Conservation (phyloP, 805 yeast genomes). For the Isabelozyma pseudorhagii region DNA sequence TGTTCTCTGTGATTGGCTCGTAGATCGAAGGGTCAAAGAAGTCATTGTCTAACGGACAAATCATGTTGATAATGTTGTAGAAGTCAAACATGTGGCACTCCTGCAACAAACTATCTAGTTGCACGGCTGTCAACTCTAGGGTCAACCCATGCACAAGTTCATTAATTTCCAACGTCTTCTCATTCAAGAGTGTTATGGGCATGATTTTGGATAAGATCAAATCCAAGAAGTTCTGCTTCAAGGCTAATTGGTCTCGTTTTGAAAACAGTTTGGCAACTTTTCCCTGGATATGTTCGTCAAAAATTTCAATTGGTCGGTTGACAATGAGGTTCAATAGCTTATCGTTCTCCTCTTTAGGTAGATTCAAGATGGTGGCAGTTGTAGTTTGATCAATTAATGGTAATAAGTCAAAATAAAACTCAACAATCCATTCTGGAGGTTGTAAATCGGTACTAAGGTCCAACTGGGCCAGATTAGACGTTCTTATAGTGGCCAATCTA, state of each 20-base stretch:
- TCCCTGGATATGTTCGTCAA: constrained; percentile 28
- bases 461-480: constrained; percentile 37
- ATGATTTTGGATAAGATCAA: constrained; percentile 52
- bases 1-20: constrained; percentile 61
- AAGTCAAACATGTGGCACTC: constrained; percentile 57
- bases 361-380: constrained; percentile 39
- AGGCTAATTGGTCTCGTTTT: constrained; percentile 38
- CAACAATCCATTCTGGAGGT: constrained; percentile 81
- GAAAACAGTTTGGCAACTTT: constrained; percentile 19
- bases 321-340: constrained; percentile 41
- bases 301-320: constrained; percentile 43
- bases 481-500: constrained; percentile 27
- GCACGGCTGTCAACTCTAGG: constrained; percentile 39
- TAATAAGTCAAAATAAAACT: constrained; percentile 59
- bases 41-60: constrained; percentile 62
- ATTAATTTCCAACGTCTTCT: constrained; percentile 33
- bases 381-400: constrained; percentile 48
- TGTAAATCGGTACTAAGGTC: constrained; percentile 54
- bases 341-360: constrained; percentile 31
- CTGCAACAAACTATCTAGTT: constrained; percentile 45
- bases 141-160: constrained; percentile 32
- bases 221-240: constrained; percentile 60
- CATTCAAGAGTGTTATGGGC: constrained; percentile 38
- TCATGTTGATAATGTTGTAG: constrained; percentile 65
- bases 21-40: constrained; percentile 60